These are phyloP conservation scores for Candida wancherniae DNA, from an alignment of 805 yeast species.

Conservation along the genomic window DNA sequence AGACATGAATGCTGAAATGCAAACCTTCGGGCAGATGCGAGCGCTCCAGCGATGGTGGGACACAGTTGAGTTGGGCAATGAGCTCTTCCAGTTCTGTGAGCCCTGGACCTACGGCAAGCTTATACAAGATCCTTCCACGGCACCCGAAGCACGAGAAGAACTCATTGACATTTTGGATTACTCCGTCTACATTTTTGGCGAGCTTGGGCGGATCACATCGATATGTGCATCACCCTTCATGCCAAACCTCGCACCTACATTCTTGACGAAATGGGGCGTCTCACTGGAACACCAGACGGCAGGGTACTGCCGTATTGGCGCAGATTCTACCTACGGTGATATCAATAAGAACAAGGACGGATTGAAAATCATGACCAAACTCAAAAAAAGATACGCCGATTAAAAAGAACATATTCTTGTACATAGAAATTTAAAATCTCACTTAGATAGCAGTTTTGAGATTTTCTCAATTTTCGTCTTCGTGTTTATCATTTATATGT, in stretches of 20 bases:
- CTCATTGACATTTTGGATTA: constrained; percentile 31
- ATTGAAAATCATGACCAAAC: constrained; percentile 14
- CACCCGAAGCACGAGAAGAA: constrained; percentile 9
- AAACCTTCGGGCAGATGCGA: constrained; percentile 46
- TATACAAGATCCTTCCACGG: constrained; percentile 16
- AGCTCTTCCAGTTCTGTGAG: constrained; percentile 58
- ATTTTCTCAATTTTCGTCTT: no score
- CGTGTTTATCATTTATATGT: no score
- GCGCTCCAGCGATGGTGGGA: constrained; percentile 60
- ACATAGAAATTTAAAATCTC: no score
- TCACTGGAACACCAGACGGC: constrained; percentile 34
- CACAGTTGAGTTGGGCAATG: constrained; percentile 55
- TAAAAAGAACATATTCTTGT: no score
- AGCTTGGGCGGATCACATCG: constrained; percentile 61
- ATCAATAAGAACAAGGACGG: constrained; percentile 1
- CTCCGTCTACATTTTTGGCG: constrained; percentile 62
- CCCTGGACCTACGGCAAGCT: constrained; percentile 64
- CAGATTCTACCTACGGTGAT: constrained; percentile 36
- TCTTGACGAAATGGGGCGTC: constrained; percentile 59
- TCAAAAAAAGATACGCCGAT: constrained; percentile 4
- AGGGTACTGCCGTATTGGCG: constrained; percentile 47
- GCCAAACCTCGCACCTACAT: constrained; percentile 57
- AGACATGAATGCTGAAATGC: constrained; percentile 41
- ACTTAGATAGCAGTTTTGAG: no score
- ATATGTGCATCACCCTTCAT: constrained; percentile 69